A percentile compares a stretch with the other conserved stretches of the same genome.
Conservation (phyloP, 176 grass and related monocot genomes). For the Raddia guianensis region DNA sequence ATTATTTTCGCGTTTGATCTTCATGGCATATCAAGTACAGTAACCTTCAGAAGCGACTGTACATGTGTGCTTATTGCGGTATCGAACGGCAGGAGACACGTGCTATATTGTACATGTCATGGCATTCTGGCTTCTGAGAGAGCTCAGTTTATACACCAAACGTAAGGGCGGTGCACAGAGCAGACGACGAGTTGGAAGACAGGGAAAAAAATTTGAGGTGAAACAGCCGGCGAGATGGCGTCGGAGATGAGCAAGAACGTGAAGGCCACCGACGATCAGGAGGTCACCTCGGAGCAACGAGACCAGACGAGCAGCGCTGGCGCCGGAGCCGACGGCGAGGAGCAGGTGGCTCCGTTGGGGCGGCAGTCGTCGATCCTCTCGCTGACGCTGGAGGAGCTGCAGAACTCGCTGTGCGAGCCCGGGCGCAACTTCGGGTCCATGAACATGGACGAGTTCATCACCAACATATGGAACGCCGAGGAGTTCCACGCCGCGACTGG, state of each 20-base stretch:
- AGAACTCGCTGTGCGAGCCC: constrained; percentile 73
- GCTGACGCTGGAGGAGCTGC: constrained; percentile 84
- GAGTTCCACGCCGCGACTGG: constrained; percentile 59
- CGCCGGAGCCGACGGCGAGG: neutral
- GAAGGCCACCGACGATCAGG: constrained; percentile 50
- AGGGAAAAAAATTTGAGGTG: neutral
- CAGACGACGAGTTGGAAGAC: neutral
- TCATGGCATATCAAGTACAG: no score
- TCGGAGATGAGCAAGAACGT: constrained; percentile 51
- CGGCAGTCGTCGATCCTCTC: constrained; percentile 70
- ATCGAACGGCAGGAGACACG: no score
- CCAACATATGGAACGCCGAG: constrained; percentile 93
- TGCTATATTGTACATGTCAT: no score
- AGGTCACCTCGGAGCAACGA: constrained; percentile 75
- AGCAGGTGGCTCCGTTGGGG: constrained; percentile 37
- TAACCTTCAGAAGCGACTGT: no score
- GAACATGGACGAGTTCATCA: constrained; percentile 99
- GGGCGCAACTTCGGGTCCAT: constrained; percentile 89
- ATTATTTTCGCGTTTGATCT: no score
- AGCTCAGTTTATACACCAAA: no score
- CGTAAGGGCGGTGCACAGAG: neutral
- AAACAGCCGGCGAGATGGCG: constrained; percentile 10
- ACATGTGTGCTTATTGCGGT: no score
- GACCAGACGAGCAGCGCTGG: neutral
- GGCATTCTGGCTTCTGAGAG: no score